A percentile compares a stretch with the other conserved stretches of the same genome.
Conservation (phyloP, 345 rosid species). For the Cardamine resedifolia region DNA sequence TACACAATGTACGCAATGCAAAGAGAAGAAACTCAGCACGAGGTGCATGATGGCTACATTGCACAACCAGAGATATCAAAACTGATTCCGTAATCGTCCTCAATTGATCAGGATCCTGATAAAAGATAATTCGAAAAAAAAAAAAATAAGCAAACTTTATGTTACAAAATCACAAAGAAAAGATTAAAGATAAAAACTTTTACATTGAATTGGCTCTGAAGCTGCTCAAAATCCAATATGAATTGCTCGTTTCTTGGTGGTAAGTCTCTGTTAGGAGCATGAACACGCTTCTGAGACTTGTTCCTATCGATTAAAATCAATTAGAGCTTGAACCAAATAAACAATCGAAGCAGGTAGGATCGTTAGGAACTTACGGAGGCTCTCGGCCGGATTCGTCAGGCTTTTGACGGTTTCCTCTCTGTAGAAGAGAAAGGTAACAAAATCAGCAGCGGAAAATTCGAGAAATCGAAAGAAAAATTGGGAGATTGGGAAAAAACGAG, state of each 20-base stretch:
- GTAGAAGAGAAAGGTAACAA: conserved; percentile 10
- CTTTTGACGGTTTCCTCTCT: conserved; percentile 75
- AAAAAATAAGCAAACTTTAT: background rate
- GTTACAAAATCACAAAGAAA: conserved; percentile 5
- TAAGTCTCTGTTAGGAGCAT: conserved; percentile 74
- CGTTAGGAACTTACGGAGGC: conserved; percentile 57
- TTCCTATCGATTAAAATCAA: conserved; percentile 47
- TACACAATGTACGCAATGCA: conserved; percentile 72
- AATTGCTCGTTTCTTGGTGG: conserved; percentile 95
- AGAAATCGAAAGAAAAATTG: background rate
- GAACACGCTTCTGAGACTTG: conserved; percentile 85
- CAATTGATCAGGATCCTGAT: conserved; percentile 85
- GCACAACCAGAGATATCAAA: conserved; percentile 72
- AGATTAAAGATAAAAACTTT: conserved; percentile 19
- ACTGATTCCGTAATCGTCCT: conserved; percentile 78
- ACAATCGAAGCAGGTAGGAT: background rate
- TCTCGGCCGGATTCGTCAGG: conserved; percentile 75
- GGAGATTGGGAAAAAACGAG: background rate
- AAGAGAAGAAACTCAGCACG: conserved; percentile 92
- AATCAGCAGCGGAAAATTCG: background rate
- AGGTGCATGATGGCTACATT: conserved; percentile 82
- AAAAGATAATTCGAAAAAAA: conserved; percentile 12
- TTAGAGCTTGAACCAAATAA: background rate
- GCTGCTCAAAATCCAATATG: conserved; percentile 79
- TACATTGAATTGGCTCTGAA: conserved; percentile 73